Base-by-base conservation (phyloP, 2,329 filamentous ascomycete genomes). In the Fusarium sp. region DNA sequence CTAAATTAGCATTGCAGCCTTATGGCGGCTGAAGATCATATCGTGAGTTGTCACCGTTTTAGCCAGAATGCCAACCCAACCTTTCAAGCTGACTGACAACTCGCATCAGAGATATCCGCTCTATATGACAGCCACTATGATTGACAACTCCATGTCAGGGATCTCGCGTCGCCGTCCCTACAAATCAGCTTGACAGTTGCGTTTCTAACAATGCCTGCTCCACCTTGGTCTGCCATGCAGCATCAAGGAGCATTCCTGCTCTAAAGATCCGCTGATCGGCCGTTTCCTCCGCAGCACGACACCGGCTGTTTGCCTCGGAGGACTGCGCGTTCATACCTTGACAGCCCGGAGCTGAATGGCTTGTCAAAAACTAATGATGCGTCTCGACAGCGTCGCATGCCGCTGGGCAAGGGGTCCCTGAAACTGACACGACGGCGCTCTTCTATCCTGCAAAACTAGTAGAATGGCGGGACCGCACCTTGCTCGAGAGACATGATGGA, bases 401-500 rank as follows among this genome's bases (percentile, higher is more conserved):
- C 65, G 63, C 65, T 34, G 45, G 58, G 52, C 65, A 62, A 56
- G 72, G 73, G 69, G 64, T 77, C 56, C 70, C 73, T 70, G 72
- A 73, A 77, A 71, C 75, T 74, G 68, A 71, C 58, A 76, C 75
- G 56, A 61, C 73, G 68, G 75, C 64, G 67, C 60, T 70, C 54
- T 64, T 57, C 62, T 68, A 35, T 67, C 47, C 68, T 74, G 67
- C 71, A 45, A 65, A 73, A 69, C 69, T 67, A 62, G 61, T 38
- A 37, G 42, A 58, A 70, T 52, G 42, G 52, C 72, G 31, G 57
- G 56, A 40, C 58, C 22, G 22, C 54, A 63, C 45, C 22, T 70
- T 56, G 10, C 31, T 66, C 56, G 64, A 62, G 63, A 62, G 31
- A 66, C 64, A 52, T 61, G 60, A 42, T 45, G 45, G 54, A 24